Conservation (phyloP, 2,329 filamentous ascomycete genomes). For the Fonsecaea erecta region DNA sequence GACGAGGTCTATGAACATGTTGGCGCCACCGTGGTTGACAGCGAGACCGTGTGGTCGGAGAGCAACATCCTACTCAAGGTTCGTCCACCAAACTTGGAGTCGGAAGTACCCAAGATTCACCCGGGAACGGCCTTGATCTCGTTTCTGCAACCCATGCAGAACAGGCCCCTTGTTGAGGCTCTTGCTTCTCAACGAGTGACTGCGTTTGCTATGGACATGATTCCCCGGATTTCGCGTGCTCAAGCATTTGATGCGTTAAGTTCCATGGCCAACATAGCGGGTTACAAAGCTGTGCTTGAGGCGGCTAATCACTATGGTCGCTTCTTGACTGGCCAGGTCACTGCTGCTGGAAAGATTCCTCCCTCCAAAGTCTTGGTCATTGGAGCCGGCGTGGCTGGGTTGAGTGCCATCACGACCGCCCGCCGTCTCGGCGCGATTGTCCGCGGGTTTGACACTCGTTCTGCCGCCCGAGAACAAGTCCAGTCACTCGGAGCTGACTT, state of each 20-base stretch:
- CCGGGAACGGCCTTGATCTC: slow-evolving; percentile 77
- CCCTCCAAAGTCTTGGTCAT: slow-evolving; percentile 90
- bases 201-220: slow-evolving; percentile 88
- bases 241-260: slow-evolving; percentile 86
- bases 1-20: slow-evolving; percentile 77
- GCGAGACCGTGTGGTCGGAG: slow-evolving; percentile 70
- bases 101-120: slow-evolving; percentile 71
- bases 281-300: slow-evolving; percentile 89
- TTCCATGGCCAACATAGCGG: slow-evolving; percentile 93
- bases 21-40: slow-evolving; percentile 76
- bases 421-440: slow-evolving; percentile 87
- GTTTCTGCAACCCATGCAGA: slow-evolving; percentile 81
- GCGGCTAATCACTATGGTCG: slow-evolving; percentile 88
- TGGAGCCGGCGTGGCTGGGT: slow-evolving; percentile 83
- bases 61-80: slow-evolving; percentile 86
- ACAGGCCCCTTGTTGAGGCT: slow-evolving; percentile 73
- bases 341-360: slow-evolving; percentile 86
- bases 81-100: slow-evolving; percentile 68
- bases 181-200: slow-evolving; percentile 74
- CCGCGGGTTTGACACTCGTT: slow-evolving; percentile 85
- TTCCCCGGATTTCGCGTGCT: slow-evolving; percentile 85
- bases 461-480: slow-evolving; percentile 86
- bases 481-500: slow-evolving; percentile 90
- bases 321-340: slow-evolving; percentile 87
- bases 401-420: slow-evolving; percentile 86